Evolutionary conservation across 2,329 filamentous ascomycete species (phyloP), one percentile per base, ranked within the genome.

Genomic region (Monosporascus ibericus): DNA sequence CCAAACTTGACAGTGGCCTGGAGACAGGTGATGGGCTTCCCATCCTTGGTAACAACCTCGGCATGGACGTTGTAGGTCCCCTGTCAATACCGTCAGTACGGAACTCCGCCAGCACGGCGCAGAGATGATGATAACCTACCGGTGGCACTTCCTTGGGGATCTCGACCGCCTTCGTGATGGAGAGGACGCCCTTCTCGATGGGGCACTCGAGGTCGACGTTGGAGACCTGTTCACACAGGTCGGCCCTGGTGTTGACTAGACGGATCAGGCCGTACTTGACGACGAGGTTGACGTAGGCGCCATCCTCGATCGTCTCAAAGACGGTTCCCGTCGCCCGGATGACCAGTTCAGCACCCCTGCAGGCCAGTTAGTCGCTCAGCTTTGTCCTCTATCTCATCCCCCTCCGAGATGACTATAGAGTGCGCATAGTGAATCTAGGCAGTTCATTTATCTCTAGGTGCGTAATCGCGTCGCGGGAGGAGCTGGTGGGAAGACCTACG

Each of bases 201-300:
- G 94, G 94, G 72, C 94, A 99, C 63, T 89, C 75, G 52, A 97
- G 76, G 63, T 96, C 90, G 44, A 96, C 90, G 61, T 96, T 91
- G 68, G 81, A 77, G 59, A 95, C 82, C 69, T 95, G 87, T 55
- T 96, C 88, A 76, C 94, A 99, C 38, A 97, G 81, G 67, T 96
- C 87, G 64, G 86, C 85, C 60, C 79, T 81, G 59, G 88, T 88
- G 70, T 82, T 89, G 71, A 99, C 84, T 58, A 99, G 81, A 51
- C 85, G 88, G 70, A 99, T 96, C 60, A 96, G 78, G 55, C 92
- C 92, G 71, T 95, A 96, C 75, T 96, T 96, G 73, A 99, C 92
- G 60, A 85, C 81, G 40, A 99, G 70, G 47, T 86, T 78, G 57
- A 96, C 87, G 63, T 88, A 90, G 55, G 92, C 90, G 53, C 90